Base-by-base conservation (phyloP, 495 filamentous ascomycete species). In the Penicillium turbatum region DNA sequence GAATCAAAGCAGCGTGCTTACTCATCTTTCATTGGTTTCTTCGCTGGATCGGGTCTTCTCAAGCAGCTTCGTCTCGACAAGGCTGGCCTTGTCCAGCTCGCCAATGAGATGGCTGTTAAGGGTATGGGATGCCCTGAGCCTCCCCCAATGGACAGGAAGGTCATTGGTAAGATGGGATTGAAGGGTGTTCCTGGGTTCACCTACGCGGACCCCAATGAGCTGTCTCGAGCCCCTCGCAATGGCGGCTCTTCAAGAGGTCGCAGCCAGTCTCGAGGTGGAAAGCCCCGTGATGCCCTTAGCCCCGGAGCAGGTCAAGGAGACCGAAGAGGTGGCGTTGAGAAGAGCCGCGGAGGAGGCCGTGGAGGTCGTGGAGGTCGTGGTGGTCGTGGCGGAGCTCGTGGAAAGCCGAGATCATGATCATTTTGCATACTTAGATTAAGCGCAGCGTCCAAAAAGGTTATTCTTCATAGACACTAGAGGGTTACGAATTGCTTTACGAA, bases 1-100 rank as follows among this genome's bases (percentile, higher is more conserved):
- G 59, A 61, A 13, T 66, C 66, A 0, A 82, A 82, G 62, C 64
- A 70, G 29, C 80, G 80, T 24, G 81, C 80, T 15, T 84, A 84
- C 59, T 73, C 73, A 10, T 79, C 80, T 9, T 84, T 68, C 58
- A 69, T 84, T 29, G 76, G 76, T 3, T 79, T 76, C 63, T 70
- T 79, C 39, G 74, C 73, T 53, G 71, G 71, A 39, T 71, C 68
- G 0, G 66, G 61, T 43, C 70, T 70, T 36, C 19, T 72, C 36
- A 73, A 67, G 36, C 71, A 63, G 43, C 59, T 79, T 31, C 63
- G 65, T 47, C 53, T 78, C 13, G 64, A 72, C 34, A 66, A 71
- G 52, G 44, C 73, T 19, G 69, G 64, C 3, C 69, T 79, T 17
- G 76, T 79, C 1, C 62, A 67, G 39, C 65, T 76, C 47, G 75